phyloP scores from a whole-genome alignment of 345 rosid genomes.

The Eucalyptus curtisii region DNA sequence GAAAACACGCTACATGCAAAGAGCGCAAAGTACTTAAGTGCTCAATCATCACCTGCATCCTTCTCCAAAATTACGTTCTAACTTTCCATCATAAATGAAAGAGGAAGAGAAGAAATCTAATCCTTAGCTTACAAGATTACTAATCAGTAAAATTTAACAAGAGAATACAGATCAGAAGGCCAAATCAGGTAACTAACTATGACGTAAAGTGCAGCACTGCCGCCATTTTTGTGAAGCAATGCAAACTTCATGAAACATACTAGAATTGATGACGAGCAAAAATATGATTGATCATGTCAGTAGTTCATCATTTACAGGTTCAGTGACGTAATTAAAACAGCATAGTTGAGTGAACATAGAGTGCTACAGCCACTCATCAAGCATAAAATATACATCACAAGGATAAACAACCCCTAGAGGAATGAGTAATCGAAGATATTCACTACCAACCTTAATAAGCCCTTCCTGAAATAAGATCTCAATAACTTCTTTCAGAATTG shows the following conservation, averaged over 20 bases:
- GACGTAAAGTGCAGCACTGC: not conserved
- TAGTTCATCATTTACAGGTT: not conserved
- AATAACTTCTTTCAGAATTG: constrained; percentile 94
- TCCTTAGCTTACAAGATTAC: not conserved
- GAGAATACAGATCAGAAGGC: not conserved
- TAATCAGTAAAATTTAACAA: not conserved
- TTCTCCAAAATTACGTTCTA: not conserved
- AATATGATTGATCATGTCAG: not conserved
- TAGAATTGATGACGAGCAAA: not conserved
- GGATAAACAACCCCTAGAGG: not conserved
- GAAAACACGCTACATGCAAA: not conserved
- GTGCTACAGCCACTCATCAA: not conserved
- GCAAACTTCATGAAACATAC: not conserved
- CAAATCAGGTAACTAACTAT: not conserved
- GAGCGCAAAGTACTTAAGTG: not conserved
- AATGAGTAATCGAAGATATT: not conserved
- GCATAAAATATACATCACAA: not conserved
- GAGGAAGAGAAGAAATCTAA: not conserved
- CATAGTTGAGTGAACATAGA: not conserved
- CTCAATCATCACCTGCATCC: not conserved
- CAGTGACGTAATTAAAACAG: not conserved
- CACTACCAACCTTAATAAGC: constrained; percentile 61
- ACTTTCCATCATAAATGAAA: not conserved
- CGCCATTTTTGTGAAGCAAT: not conserved
- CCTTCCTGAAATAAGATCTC: constrained; percentile 99